Base-by-base conservation (phyloP, 192 early-diverging fungal genomes). In the Linnemannia elongata region DNA sequence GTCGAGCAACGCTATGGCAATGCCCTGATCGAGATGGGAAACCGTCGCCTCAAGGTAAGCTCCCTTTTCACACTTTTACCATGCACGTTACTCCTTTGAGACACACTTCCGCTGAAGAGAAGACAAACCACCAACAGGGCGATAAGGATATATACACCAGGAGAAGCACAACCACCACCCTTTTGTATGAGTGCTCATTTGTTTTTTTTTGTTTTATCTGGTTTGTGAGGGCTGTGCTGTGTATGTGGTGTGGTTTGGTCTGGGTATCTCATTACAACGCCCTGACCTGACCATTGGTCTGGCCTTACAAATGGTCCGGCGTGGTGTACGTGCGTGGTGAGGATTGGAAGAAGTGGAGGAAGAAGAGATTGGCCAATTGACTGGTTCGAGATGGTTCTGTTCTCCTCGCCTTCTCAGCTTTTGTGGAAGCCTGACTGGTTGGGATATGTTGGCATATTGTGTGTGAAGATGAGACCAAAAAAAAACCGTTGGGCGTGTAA, bases 1-100 rank as follows among this genome's bases (percentile, higher is more conserved):
- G 86, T 90, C 30, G 88, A 90, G 74, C 89, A 90, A 77, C 79
- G 76, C 1, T 91, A 90, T 74, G 88, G 80, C 20, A 88, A 79
- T 44, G 71, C 82, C 69, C 60, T 81, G 73, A 81, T 84, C 45
- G 79, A 83, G 74, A 83, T 82, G 81, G 81, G 84, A 22, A 87
- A 86, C 41, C 74, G 78, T n/a, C 55, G 78, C 33, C 69, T 81
- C 42, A 76, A 83, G 78, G 78, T 87, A 78, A 30, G 0, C 52
- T 39, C 38, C n/a, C 20, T 52, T 18, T 52, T 52, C 5, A 5
- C 49, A 20, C 5, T 22, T 4, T 52, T 36, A 57, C 35, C n/a
- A 66, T 33, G 13, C n/a, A n/a, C n/a, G n/a, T n/a, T 13, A 33
- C 60, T 9, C 52, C 18, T 55, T 57, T 6, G n/a, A 13, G 30